Evolutionary conservation across 768 basidiomycete species (phyloP).

Genomic region (Mycena floridula): DNA sequence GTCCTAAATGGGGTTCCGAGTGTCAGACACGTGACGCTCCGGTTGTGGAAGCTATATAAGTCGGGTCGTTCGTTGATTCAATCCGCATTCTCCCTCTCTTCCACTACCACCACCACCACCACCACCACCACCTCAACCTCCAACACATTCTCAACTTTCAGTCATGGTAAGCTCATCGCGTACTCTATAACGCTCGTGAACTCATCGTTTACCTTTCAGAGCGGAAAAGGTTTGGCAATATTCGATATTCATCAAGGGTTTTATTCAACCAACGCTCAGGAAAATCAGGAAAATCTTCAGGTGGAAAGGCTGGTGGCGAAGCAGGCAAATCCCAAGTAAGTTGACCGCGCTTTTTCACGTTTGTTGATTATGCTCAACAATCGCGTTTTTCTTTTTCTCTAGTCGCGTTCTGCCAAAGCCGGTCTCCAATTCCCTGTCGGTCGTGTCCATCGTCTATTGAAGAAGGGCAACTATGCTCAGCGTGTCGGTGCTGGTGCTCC

Average conservation of each 20-base stretch:
- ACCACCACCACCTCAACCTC: not conserved
- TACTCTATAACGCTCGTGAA: not conserved
- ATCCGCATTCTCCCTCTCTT: not conserved
- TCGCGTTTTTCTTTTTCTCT: not conserved
- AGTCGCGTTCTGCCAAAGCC: slow-evolving; percentile 65
- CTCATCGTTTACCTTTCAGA: not conserved
- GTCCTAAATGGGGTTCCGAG: no score
- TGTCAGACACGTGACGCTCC: not conserved
- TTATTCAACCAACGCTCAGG: slow-evolving; percentile 15
- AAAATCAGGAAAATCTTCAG: slow-evolving; percentile 40
- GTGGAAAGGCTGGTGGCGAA: slow-evolving; percentile 43
- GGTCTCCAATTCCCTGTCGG: slow-evolving; percentile 86
- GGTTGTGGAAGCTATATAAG: not conserved
- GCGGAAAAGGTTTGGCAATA: slow-evolving; percentile 1
- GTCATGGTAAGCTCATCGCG: not conserved
- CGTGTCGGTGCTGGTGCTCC: slow-evolving; percentile 89
- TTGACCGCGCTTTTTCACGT: not conserved
- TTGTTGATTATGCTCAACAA: not conserved
- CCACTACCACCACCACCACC: not conserved
- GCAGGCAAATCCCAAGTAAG: slow-evolving; percentile 40
- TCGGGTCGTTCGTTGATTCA: not conserved
- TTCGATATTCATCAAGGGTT: not conserved
- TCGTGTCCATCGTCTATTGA: slow-evolving; percentile 86
- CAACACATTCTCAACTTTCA: not conserved
- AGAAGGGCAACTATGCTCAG: slow-evolving; percentile 83